phyloP scores from a whole-genome alignment of 73 alveolate genomes.

The Paramecium caudatum region DNA sequence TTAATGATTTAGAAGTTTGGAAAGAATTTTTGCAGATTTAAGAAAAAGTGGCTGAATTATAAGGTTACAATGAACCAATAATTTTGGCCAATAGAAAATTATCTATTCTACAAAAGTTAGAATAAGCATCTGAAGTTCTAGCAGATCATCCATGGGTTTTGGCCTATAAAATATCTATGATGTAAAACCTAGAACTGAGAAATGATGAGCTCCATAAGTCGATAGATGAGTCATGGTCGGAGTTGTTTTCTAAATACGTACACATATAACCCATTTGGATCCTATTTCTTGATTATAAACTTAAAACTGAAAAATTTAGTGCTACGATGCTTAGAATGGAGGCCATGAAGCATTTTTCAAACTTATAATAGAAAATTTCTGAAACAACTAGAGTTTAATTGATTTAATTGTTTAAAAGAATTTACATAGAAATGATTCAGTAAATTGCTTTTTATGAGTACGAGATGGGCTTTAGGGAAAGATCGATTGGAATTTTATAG shows the following conservation, averaged over 20 bases:
- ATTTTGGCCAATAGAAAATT: slow-evolving; percentile 19
- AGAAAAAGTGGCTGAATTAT: slow-evolving; percentile 25
- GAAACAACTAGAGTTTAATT: slow-evolving; percentile 41
- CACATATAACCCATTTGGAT: slow-evolving; percentile 61
- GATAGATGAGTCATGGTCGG: neutral
- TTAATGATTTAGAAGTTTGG: slow-evolving; percentile 44
- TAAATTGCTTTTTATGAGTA: slow-evolving; percentile 47
- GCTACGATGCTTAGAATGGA: slow-evolving; percentile 40
- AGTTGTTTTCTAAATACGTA: slow-evolving; percentile 10
- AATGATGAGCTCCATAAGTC: slow-evolving; percentile 34
- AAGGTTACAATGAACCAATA: slow-evolving; percentile 11
- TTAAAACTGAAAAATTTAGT: slow-evolving; percentile 33
- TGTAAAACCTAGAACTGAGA: slow-evolving; percentile 26
- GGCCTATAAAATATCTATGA: slow-evolving; percentile 15
- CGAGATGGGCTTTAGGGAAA: slow-evolving; percentile 59
- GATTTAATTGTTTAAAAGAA: slow-evolving; percentile 7
- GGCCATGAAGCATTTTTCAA: neutral
- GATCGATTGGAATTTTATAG: slow-evolving; percentile 43
- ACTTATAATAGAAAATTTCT: neutral
- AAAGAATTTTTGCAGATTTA: slow-evolving; percentile 26
- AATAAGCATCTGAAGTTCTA: slow-evolving; percentile 40
- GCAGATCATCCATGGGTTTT: slow-evolving; percentile 69
- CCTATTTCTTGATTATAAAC: slow-evolving; percentile 8
- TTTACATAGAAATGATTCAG: slow-evolving; percentile 49
- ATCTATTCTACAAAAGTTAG: slow-evolving; percentile 25